Evolutionary conservation across 306 rosid species (phyloP).

Genomic region (Adenanthera pavonina): DNA sequence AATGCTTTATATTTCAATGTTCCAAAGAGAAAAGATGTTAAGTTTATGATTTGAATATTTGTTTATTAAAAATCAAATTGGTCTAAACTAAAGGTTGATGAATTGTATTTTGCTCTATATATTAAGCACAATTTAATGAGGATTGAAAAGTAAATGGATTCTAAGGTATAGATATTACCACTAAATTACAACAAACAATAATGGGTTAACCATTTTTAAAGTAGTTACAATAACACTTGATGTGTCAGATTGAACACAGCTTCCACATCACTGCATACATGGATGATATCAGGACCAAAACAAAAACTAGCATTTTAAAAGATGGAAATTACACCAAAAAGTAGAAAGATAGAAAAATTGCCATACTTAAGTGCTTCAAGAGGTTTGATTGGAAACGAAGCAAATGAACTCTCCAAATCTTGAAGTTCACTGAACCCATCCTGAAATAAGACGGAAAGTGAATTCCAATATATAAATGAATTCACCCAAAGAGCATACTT

Average conservation of each 20-base stretch:
- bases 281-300: conserved; percentile 24
- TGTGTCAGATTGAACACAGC: conserved; percentile 20
- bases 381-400: conserved; percentile 88
- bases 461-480: conserved; percentile 23
- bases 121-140: not conserved
- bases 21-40: not conserved
- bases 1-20: not conserved
- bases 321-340: not conserved
- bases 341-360: conserved; percentile 9
- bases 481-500: not conserved
- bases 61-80: not conserved
- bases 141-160: not conserved
- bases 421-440: conserved; percentile 70
- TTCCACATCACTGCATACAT: conserved; percentile 22
- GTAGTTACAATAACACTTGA: conserved; percentile 18
- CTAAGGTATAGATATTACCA: not conserved
- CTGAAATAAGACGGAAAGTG: conserved; percentile 56
- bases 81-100: not conserved
- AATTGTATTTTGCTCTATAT: not conserved
- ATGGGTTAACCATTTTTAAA: not conserved
- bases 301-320: conserved; percentile 6
- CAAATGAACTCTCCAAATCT: conserved; percentile 85
- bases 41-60: not conserved
- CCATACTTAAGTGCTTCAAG: conserved; percentile 90
- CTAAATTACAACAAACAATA: not conserved